These are phyloP conservation scores for Anisogramma anomala DNA, from an alignment of 2,329 filamentous ascomycete genomes.

Conservation along the genomic window DNA sequence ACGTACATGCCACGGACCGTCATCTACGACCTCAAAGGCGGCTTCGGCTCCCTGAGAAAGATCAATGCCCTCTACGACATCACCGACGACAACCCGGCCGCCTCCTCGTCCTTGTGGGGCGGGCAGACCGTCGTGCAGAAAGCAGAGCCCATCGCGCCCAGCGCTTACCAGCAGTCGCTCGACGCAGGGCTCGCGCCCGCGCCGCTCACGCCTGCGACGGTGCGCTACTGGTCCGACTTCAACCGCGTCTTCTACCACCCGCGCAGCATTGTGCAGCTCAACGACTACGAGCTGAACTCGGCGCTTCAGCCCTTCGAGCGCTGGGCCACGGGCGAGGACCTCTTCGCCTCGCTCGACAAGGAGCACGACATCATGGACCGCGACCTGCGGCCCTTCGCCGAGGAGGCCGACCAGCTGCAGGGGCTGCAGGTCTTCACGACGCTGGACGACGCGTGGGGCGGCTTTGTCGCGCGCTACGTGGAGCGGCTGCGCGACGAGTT, in stretches of 20 bases:
- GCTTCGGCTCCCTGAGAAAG: conserved; percentile 78
- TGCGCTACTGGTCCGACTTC: conserved; percentile 97
- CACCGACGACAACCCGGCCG: conserved; percentile 21
- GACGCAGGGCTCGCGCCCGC: conserved; percentile 57
- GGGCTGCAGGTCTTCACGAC: conserved; percentile 67
- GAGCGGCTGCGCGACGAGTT: conserved; percentile 81
- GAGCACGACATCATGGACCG: conserved; percentile 82
- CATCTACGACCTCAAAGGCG: conserved; percentile 90
- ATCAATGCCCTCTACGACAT: conserved; percentile 78
- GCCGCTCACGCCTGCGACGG: conserved; percentile 52
- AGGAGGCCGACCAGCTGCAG: conserved; percentile 89
- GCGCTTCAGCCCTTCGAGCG: conserved; percentile 71
- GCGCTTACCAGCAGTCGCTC: conserved; percentile 67
- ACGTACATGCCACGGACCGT: conserved; percentile 87
- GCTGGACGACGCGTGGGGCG: conserved; percentile 70
- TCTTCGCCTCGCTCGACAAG: conserved; percentile 61
- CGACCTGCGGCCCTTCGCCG: conserved; percentile 77
- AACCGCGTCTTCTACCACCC: conserved; percentile 86
- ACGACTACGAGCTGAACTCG: conserved; percentile 77
- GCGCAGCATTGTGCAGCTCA: conserved; percentile 71
- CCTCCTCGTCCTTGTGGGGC: conserved; percentile 29
- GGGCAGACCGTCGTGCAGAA: conserved; percentile 57
- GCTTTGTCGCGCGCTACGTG: conserved; percentile 61
- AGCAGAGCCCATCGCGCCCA: conserved; percentile 54
- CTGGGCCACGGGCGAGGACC: conserved; percentile 60